Conservation (phyloP, 2,329 filamentous ascomycete species). For the Uncinocarpus reesii region DNA sequence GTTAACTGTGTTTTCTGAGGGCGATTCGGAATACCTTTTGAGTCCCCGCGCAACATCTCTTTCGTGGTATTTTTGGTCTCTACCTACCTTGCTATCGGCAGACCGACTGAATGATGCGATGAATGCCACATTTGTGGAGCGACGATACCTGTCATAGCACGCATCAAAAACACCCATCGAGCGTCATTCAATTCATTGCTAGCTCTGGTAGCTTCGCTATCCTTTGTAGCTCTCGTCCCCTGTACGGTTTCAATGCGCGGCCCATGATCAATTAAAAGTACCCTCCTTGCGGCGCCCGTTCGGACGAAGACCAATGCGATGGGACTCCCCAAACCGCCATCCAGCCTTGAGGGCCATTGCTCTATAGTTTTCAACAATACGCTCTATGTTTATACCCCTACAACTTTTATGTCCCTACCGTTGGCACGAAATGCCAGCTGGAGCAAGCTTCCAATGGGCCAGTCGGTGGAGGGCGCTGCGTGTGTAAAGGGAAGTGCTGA, state of each 20-base stretch:
- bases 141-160: not conserved
- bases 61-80: too few species aligned
- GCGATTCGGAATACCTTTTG: too few species aligned
- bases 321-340: conserved; percentile 60
- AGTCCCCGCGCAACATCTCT: too few species aligned
- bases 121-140: not conserved
- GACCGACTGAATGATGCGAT: too few species aligned
- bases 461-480: conserved; percentile 60
- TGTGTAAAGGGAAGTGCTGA: conserved; percentile 62
- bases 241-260: not conserved
- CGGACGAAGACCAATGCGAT: conserved; percentile 39
- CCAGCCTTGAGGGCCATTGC: conserved; percentile 65
- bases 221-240: not conserved
- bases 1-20: too few species aligned
- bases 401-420: conserved; percentile 63
- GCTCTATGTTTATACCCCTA: conserved; percentile 69
- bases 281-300: conserved; percentile 7
- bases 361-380: conserved; percentile 70
- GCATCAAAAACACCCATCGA: not conserved
- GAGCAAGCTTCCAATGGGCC: conserved; percentile 54
- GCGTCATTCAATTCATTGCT: not conserved
- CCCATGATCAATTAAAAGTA: conserved; percentile 10
- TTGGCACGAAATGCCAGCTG: conserved; percentile 62
- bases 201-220: conserved; percentile 1
- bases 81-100: too few species aligned